Percentiles rank a stretch among this genome's conserved stretches.
phyloP scores from a whole-genome alignment of 169 alveolate species.

The Plasmodium malariae region DNA sequence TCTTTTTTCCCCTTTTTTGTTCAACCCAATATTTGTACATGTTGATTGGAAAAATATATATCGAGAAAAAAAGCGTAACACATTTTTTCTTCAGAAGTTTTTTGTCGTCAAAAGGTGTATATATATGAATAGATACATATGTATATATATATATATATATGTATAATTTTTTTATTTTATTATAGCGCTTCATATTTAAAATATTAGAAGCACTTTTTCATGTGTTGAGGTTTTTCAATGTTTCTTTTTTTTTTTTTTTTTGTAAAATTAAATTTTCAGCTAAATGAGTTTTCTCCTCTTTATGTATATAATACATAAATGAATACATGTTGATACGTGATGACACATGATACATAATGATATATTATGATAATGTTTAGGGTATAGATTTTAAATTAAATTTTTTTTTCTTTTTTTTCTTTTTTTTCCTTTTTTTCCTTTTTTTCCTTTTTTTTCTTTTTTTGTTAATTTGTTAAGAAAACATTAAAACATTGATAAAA shows the following conservation, averaged over 20 bases:
- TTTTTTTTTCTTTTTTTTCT: background rate
- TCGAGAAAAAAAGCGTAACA: background rate
- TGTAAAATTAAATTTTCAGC: slow-evolving; percentile 58
- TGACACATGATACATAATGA: no score
- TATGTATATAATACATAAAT: background rate
- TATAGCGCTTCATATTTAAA: slow-evolving; percentile 49
- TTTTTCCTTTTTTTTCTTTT: slow-evolving; percentile 11
- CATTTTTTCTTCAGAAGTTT: background rate
- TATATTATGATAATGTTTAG: slow-evolving; percentile 12
- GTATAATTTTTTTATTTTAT: background rate
- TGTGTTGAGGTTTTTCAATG: slow-evolving; percentile 11
- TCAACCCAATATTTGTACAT: background rate
- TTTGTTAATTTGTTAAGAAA: slow-evolving; percentile 35
- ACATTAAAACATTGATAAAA: slow-evolving; percentile 18
- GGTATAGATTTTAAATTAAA: slow-evolving; percentile 31
- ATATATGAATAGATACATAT: background rate
- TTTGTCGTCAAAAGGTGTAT: background rate
- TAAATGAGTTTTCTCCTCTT: background rate
- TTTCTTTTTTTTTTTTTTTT: slow-evolving; percentile 28
- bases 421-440: slow-evolving; percentile 2
- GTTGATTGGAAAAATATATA: slow-evolving; percentile 5
- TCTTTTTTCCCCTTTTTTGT: background rate
- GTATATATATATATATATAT: slow-evolving; percentile 20
- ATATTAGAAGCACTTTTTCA: slow-evolving; percentile 54
- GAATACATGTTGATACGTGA: background rate